These are phyloP conservation scores for Chytriomyces hyalinus DNA, from an alignment of 192 early-diverging fungal genomes.

Conservation along the genomic window DNA sequence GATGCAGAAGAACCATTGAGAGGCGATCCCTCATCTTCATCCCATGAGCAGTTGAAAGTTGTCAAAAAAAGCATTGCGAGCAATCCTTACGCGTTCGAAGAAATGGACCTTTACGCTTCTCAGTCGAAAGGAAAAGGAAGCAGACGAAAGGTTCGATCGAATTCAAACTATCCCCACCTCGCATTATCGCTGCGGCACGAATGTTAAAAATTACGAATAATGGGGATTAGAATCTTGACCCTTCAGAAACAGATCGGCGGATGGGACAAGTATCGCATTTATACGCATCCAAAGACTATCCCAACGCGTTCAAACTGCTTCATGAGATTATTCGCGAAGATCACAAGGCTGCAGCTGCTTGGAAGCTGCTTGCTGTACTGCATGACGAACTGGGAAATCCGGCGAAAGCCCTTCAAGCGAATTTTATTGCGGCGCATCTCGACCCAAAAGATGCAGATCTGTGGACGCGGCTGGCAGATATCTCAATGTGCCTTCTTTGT, in stretches of 20 bases:
- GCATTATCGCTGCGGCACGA: too few relatives aligned
- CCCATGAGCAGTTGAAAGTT: too few relatives aligned
- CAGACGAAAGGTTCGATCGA: too few relatives aligned
- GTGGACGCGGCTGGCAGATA: conserved; percentile 83
- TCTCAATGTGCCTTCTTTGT: conserved; percentile 62
- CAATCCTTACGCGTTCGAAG: too few relatives aligned
- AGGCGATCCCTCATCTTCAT: too few relatives aligned
- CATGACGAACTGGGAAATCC: conserved; percentile 83
- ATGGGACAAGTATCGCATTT: conserved; percentile 80
- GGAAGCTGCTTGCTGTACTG: conserved; percentile 87
- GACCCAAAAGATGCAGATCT: conserved; percentile 68
- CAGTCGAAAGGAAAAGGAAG: too few relatives aligned
- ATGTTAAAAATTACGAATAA: too few relatives aligned
- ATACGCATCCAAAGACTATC: conserved; percentile 74
- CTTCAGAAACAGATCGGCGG: conserved; percentile 58
- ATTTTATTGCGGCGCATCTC: conserved; percentile 91
- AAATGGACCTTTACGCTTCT: too few relatives aligned
- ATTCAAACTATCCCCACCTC: too few relatives aligned
- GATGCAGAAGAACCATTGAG: too few relatives aligned
- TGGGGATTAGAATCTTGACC: background rate
- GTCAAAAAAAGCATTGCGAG: too few relatives aligned
- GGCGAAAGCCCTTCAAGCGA: conserved; percentile 74
- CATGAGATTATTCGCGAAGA: conserved; percentile 79
- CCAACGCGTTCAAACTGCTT: conserved; percentile 72
- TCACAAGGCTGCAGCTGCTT: conserved; percentile 76